Base-by-base conservation (phyloP, 495 filamentous ascomycete species). In the Xylaria scruposa region DNA sequence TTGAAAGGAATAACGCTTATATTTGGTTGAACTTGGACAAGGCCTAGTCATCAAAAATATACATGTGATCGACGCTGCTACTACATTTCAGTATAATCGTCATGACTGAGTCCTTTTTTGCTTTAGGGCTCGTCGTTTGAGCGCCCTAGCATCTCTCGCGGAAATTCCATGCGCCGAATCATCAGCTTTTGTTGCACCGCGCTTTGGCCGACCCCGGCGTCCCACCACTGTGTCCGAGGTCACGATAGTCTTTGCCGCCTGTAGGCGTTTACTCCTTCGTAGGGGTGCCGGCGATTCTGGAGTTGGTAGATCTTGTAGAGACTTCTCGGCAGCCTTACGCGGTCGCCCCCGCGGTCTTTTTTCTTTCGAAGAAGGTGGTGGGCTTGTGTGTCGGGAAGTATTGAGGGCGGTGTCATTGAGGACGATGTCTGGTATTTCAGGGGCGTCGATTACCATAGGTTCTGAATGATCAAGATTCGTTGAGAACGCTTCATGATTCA, bases 231-330 rank as follows among this genome's bases (percentile, higher is more conserved):
- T 68, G 49, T 68, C 49, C 10, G 2, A 7, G 1, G 4, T 49
- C 21, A n/a, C 13, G 2, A 1, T 13, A 5, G 24, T 0, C 7
- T 58, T 44, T 2, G 65, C 36, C 49, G 19, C 49, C 15, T 44
- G 65, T 3, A 68, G 7, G 12, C 65, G 65, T 31, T 58, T 68
- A 49, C 65, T 68, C n/a, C 65, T 54, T 44, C 65, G 49, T 9
- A 12, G 65, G 17, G 29, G 17, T 38, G 12, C 7, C 1, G 65
- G 49, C 49, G 10, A 58, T 63, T 38, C 4, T 29, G n/a, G 21
- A 10, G 36, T 15, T 38, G n/a, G n/a, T 15, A 17, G 38, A 6
- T 63, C 38, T 29, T 2, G 21, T 3, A 4, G 19, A 21, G 38
- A 3, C 38, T 42, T 44, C 38, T 44, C 38, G n/a, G 8, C 6